Conservation (phyloP, 495 filamentous ascomycete genomes). For the Penicillium coprophilum region DNA sequence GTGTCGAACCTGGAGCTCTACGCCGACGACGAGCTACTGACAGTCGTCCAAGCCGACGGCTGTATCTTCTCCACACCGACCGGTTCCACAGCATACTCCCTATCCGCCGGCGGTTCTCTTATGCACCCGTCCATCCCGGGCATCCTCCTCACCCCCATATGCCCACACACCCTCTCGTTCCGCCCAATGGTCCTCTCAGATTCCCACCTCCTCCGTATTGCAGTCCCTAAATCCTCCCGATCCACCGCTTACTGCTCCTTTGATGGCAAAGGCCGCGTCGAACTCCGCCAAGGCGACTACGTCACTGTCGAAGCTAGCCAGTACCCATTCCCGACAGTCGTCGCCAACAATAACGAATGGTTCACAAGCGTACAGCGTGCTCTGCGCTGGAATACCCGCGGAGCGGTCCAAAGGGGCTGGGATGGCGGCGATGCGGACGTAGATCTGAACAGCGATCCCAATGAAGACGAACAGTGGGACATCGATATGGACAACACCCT, state of each 20-base stretch:
- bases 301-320: slow-evolving; percentile 92
- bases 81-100: slow-evolving; percentile 90
- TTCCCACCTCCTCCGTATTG: slow-evolving; percentile 83
- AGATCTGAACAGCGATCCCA: slow-evolving; percentile 34
- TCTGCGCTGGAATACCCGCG: slow-evolving; percentile 87
- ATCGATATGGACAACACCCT: slow-evolving; percentile 77
- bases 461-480: slow-evolving; percentile 58
- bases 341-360: slow-evolving; percentile 77
- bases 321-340: slow-evolving; percentile 94
- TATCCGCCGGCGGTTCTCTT: slow-evolving; percentile 92
- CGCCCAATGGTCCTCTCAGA: slow-evolving; percentile 98
- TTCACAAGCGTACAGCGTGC: slow-evolving; percentile 90
- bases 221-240: slow-evolving; percentile 77
- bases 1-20: slow-evolving; percentile 95
- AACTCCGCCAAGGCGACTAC: slow-evolving; percentile 86
- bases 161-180: slow-evolving; percentile 94
- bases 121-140: slow-evolving; percentile 97
- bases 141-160: slow-evolving; percentile 96
- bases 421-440: slow-evolving; percentile 41
- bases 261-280: slow-evolving; percentile 91
- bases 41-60: slow-evolving; percentile 92
- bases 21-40: slow-evolving; percentile 88
- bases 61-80: slow-evolving; percentile 97
- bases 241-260: slow-evolving; percentile 94
- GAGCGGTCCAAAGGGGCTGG: slow-evolving; percentile 82